phyloP scores from a whole-genome alignment of 2,329 filamentous ascomycete species.

The Sarocladium brachiariae region DNA sequence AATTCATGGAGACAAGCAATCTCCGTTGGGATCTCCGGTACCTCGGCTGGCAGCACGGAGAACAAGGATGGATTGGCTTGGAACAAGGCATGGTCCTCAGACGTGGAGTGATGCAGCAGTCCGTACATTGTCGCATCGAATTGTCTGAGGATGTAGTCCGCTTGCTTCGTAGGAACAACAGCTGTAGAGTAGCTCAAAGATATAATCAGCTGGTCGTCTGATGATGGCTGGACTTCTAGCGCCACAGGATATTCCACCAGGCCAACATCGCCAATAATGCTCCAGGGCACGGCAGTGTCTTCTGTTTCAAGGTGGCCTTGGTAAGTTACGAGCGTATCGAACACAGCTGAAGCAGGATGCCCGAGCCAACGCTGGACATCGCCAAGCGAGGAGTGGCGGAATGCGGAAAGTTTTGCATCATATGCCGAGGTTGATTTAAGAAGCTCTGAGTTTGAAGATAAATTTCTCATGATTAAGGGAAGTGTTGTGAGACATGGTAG shows the following conservation, averaged over 20 bases:
- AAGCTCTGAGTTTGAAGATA: slow-evolving; percentile 46
- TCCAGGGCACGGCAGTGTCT: slow-evolving; percentile 42
- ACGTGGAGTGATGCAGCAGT: slow-evolving; percentile 41
- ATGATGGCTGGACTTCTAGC: slow-evolving; percentile 62
- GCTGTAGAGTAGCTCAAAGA: slow-evolving; percentile 60
- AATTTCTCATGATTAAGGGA: slow-evolving; percentile 58
- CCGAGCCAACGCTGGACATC: slow-evolving; percentile 68
- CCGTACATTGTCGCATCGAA: slow-evolving; percentile 61
- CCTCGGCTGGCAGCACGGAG: slow-evolving; percentile 58
- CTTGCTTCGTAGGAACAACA: slow-evolving; percentile 62
- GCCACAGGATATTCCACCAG: slow-evolving; percentile 74
- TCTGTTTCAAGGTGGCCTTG: slow-evolving; percentile 53
- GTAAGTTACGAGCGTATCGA: slow-evolving; percentile 81
- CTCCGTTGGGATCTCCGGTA: slow-evolving; percentile 48
- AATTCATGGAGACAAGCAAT: slow-evolving; percentile 67
- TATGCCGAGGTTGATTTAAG: slow-evolving; percentile 57
- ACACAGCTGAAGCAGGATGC: slow-evolving; percentile 57
- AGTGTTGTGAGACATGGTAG: slow-evolving; percentile 82
- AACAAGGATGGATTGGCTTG: slow-evolving; percentile 35
- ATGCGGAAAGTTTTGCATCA: slow-evolving; percentile 57
- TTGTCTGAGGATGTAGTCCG: slow-evolving; percentile 59
- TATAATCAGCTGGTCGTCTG: slow-evolving; percentile 44
- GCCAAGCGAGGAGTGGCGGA: slow-evolving; percentile 65
- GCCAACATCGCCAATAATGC: slow-evolving; percentile 56
- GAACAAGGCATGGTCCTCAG: slow-evolving; percentile 32